Conservation (phyloP, 768 basidiomycete species). For the Kwoniella botswanensis region DNA sequence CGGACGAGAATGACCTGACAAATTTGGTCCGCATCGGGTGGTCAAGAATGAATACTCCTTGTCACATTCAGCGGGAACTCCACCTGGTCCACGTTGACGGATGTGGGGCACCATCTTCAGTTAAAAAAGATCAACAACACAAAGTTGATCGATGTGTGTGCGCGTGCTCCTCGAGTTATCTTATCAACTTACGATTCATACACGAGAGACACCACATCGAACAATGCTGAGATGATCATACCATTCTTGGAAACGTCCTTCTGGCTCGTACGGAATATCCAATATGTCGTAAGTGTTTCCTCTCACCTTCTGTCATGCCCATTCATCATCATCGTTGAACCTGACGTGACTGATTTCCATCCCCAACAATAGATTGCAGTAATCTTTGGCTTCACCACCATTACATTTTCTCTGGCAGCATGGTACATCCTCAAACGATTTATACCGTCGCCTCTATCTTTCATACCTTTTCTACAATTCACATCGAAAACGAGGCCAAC, state of each 20-base stretch:
- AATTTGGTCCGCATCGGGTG: too few species aligned
- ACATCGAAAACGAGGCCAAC: not conserved
- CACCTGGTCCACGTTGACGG: too few species aligned
- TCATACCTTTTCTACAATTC: not conserved
- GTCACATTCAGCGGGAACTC: too few species aligned
- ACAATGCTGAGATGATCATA: conserved; percentile 2
- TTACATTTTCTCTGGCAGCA: conserved; percentile 10
- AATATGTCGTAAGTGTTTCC: conserved; percentile 14
- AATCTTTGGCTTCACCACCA: conserved; percentile 7
- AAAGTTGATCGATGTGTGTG: too few species aligned
- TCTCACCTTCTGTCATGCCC: not conserved
- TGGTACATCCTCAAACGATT: conserved; percentile 15
- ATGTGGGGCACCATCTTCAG: too few species aligned
- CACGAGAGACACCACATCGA: not conserved
- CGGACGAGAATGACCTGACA: too few species aligned
- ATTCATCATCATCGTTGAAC: not conserved
- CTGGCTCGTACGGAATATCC: conserved; percentile 18
- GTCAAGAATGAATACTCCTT: too few species aligned
- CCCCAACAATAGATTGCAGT: conserved; percentile 11
- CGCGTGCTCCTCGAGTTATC: not conserved
- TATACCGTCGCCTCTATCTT: conserved; percentile 7
- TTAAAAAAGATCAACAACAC: too few species aligned
- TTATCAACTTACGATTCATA: not conserved
- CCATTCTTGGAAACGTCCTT: not conserved
- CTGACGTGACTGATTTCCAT: conserved; percentile 1